These are phyloP conservation scores for Lathyrus sativus DNA, from an alignment of 306 rosid genomes.

Conservation along the genomic window DNA sequence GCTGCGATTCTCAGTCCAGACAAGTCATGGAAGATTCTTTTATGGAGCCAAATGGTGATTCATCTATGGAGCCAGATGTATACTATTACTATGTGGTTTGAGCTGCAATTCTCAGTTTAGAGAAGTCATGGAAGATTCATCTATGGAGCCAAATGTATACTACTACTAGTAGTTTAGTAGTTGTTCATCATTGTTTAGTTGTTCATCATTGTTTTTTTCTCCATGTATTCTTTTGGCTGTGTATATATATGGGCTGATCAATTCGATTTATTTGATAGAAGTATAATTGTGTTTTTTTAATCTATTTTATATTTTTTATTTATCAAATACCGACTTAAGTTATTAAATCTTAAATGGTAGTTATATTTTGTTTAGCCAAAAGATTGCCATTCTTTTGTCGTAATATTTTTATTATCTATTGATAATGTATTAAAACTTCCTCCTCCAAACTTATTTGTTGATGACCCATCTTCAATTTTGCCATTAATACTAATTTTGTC, in stretches of 20 bases:
- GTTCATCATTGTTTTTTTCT: too few species aligned
- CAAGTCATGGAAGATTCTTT: slow-evolving; percentile 28
- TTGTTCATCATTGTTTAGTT: slow-evolving; percentile 32
- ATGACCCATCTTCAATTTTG: too few species aligned
- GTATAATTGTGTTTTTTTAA: not conserved
- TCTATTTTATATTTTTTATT: too few species aligned
- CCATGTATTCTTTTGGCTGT: not conserved
- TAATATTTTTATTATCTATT: too few species aligned
- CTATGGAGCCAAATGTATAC: slow-evolving; percentile 25
- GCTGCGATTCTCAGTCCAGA: slow-evolving; percentile 11
- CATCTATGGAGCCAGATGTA: slow-evolving; percentile 22
- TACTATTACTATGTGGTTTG: not conserved
- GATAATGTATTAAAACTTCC: too few species aligned
- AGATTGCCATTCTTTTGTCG: too few species aligned
- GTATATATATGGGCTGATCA: slow-evolving; percentile 35
- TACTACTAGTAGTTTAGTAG: not conserved
- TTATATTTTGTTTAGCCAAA: too few species aligned
- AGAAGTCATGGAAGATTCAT: slow-evolving; percentile 16
- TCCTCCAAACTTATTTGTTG: too few species aligned
- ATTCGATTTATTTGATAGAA: slow-evolving; percentile 24
- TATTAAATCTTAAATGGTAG: too few species aligned
- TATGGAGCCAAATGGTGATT: slow-evolving; percentile 22
- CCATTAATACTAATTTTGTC: too few species aligned
- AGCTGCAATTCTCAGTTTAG: slow-evolving; percentile 13
- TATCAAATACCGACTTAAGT: too few species aligned